Percentiles rank a stretch among this genome's conserved stretches.
phyloP scores from a whole-genome alignment of 257 asterid species.

The Solanum etuberosum region DNA sequence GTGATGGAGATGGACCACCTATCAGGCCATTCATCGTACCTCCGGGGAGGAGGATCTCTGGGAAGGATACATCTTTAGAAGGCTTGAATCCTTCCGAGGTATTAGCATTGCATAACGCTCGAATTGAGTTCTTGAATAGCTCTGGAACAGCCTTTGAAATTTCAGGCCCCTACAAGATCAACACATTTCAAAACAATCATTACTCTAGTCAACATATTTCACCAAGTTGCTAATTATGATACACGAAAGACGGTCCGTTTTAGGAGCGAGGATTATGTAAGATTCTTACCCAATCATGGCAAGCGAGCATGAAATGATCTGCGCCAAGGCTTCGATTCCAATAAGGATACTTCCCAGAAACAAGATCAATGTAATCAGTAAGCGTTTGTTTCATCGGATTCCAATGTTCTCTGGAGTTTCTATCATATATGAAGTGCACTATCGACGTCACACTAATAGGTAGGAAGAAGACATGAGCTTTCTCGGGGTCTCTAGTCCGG shows the following conservation, averaged over 20 bases:
- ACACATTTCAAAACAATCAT: neutral
- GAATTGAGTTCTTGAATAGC: conserved; percentile 59
- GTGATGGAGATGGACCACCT: conserved; percentile 72
- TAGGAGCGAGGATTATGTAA: neutral
- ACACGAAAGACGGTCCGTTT: neutral
- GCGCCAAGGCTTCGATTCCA: conserved; percentile 87
- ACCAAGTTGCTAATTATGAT: neutral
- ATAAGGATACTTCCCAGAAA: conserved; percentile 29
- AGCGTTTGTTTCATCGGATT: conserved; percentile 58
- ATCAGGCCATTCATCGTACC: conserved; percentile 55
- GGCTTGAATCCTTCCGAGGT: conserved; percentile 65
- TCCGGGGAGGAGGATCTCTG: conserved; percentile 60
- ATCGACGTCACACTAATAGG: conserved; percentile 73
- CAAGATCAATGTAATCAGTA: conserved; percentile 51
- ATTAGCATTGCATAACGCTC: conserved; percentile 79
- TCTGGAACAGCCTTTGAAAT: conserved; percentile 47
- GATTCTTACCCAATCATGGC: conserved; percentile 86
- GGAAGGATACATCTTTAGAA: conserved; percentile 64
- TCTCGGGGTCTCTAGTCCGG: conserved; percentile 56
- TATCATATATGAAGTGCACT: conserved; percentile 64
- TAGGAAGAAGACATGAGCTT: conserved; percentile 65
- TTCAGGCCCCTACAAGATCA: conserved; percentile 52
- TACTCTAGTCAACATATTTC: neutral
- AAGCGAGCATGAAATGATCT: conserved; percentile 85
- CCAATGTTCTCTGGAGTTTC: conserved; percentile 38